These are phyloP conservation scores for Phytophthora tentaculata DNA, from an alignment of 352 stramenopile genomes.

Conservation along the genomic window DNA sequence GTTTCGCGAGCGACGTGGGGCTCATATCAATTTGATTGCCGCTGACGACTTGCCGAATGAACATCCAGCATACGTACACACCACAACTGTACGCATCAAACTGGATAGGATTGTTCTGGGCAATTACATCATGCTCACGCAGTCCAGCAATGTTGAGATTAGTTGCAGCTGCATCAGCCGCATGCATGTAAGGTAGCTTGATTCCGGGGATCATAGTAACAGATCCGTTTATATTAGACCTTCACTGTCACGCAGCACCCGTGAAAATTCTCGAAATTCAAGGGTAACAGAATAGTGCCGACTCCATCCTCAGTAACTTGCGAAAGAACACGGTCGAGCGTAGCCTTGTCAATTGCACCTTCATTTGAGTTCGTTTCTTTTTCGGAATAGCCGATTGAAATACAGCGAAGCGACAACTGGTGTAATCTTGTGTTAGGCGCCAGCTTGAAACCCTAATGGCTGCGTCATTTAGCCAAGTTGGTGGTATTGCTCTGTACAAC, in stretches of 20 bases:
- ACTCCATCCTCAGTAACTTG: too few species aligned
- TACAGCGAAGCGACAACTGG: neutral
- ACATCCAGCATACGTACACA: too few species aligned
- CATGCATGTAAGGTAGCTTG: neutral
- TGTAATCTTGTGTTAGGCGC: neutral
- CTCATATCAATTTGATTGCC: too few species aligned
- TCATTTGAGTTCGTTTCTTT: neutral
- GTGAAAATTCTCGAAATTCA: neutral
- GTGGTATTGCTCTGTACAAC: conserved; percentile 5
- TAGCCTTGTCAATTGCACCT: too few species aligned
- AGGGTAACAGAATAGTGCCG: neutral
- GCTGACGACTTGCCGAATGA: too few species aligned
- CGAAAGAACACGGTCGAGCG: too few species aligned
- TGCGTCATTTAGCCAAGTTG: conserved; percentile 4
- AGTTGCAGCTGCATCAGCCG: neutral
- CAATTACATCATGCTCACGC: neutral
- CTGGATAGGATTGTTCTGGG: neutral
- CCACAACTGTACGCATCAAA: too few species aligned
- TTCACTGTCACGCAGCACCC: neutral
- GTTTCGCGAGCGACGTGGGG: too few species aligned
- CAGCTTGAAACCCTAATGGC: conserved; percentile 1
- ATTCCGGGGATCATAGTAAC: neutral
- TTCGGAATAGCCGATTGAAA: neutral
- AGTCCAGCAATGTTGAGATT: neutral
- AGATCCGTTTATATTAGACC: neutral